These are phyloP conservation scores for Marasmius tenuissimus DNA, from an alignment of 1,284 basidiomycete genomes.

Conservation along the genomic window DNA sequence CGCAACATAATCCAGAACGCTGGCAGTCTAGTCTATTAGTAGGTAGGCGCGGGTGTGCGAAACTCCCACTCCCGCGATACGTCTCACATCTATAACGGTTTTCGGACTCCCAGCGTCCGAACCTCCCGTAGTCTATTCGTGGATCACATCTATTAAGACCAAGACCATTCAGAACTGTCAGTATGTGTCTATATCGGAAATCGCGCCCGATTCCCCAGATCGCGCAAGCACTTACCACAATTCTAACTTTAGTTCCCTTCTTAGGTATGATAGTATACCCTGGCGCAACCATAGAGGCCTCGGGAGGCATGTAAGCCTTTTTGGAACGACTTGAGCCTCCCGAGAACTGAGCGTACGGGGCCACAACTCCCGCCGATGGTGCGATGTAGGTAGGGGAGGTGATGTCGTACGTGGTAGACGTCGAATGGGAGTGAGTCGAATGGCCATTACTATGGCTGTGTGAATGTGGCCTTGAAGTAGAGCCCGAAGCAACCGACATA, in stretches of 20 bases:
- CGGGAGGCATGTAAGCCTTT: not conserved
- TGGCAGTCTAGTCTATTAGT: no score
- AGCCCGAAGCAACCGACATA: not conserved
- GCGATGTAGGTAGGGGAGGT: not conserved
- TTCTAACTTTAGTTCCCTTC: conserved; percentile 1
- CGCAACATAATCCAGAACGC: no score
- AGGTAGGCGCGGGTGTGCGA: no score
- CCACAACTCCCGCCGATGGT: not conserved
- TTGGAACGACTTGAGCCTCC: not conserved
- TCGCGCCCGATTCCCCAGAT: no score
- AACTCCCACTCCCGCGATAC: no score
- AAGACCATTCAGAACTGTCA: no score
- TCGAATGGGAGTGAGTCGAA: not conserved
- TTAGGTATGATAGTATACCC: conserved; percentile 2
- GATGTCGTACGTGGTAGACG: not conserved
- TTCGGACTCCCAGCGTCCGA: no score
- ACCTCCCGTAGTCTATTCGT: no score
- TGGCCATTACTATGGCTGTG: not conserved
- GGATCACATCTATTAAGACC: no score
- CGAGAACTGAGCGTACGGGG: not conserved
- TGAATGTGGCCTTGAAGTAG: not conserved
- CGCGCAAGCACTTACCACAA: not conserved
- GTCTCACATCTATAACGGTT: no score
- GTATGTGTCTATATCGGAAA: no score
- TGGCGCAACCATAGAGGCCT: not conserved